These are phyloP conservation scores for Cladosporium sp. DNA, from an alignment of 2,329 filamentous ascomycete genomes.

Conservation along the genomic window DNA sequence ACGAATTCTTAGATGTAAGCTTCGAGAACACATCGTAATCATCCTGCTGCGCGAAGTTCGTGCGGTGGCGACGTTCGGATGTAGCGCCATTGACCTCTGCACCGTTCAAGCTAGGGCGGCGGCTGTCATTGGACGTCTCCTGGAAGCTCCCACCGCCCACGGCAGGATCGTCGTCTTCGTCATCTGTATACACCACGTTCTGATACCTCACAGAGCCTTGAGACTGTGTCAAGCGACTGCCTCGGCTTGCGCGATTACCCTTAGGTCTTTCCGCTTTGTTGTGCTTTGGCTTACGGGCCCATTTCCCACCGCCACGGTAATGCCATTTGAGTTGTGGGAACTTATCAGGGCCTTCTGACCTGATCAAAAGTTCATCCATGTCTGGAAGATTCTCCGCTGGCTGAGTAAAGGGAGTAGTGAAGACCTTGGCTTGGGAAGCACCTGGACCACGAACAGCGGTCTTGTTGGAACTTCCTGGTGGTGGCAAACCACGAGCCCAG, in stretches of 20 bases:
- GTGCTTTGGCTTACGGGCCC: slow-evolving; percentile 27
- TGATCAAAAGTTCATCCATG: slow-evolving; percentile 23
- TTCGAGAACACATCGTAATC: neutral
- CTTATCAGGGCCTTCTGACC: slow-evolving; percentile 28
- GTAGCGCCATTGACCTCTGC: neutral
- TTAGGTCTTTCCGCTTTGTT: neutral
- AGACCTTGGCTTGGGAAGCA: slow-evolving; percentile 8
- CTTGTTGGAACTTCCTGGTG: slow-evolving; percentile 22
- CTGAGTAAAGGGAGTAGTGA: neutral
- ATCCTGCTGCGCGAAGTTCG: neutral
- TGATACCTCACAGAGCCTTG: too few relatives aligned
- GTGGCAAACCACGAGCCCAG: slow-evolving; percentile 27
- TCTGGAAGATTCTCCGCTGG: slow-evolving; percentile 6
- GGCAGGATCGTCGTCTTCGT: neutral
- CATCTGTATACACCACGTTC: slow-evolving; percentile 1
- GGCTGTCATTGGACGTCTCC: neutral
- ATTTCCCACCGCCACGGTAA: slow-evolving; percentile 32
- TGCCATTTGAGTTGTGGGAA: slow-evolving; percentile 27
- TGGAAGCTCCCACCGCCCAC: neutral
- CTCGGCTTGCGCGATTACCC: neutral
- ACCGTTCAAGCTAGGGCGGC: neutral
- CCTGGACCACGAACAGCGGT: slow-evolving; percentile 27
- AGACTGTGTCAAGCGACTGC: neutral
- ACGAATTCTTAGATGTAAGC: slow-evolving; percentile 6
- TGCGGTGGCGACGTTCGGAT: neutral